Percentiles rank a stretch among this genome's conserved stretches.
phyloP scores from a whole-genome alignment of 2,329 filamentous ascomycete genomes.

The Ilyonectria destructans region DNA sequence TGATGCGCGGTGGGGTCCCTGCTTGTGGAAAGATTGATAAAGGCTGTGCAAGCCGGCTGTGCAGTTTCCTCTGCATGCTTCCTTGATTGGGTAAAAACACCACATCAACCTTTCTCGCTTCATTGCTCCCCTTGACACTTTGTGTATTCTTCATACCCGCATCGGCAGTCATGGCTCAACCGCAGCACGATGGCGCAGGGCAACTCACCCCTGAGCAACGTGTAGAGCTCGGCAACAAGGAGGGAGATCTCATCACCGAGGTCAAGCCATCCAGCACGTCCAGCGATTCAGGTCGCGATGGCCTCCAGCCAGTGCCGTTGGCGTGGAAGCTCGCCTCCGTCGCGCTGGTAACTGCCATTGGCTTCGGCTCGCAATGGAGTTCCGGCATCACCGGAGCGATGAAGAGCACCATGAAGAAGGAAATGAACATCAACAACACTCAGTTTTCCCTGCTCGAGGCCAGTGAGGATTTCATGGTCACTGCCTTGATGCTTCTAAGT shows the following conservation, averaged over 20 bases:
- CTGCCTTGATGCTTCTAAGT: constrained; percentile 67
- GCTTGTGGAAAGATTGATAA: constrained; percentile 6
- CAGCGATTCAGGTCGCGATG: constrained; percentile 10
- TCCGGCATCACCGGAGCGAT: constrained; percentile 72
- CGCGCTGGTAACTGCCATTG: constrained; percentile 65
- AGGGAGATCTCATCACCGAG: background rate
- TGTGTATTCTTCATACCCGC: background rate
- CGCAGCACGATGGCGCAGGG: background rate
- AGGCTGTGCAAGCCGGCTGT: constrained; percentile 3
- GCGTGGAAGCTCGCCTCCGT: constrained; percentile 56
- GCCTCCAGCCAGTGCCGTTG: constrained; percentile 34
- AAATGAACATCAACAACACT: constrained; percentile 72
- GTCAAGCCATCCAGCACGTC: background rate
- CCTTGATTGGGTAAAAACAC: background rate
- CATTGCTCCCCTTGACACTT: background rate
- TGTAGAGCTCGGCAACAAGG: background rate
- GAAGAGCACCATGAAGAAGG: constrained; percentile 73
- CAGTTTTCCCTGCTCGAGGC: constrained; percentile 72
- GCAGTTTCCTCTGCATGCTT: background rate
- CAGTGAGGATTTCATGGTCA: constrained; percentile 74
- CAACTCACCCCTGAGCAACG: background rate
- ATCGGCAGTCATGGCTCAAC: background rate
- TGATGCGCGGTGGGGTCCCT: background rate
- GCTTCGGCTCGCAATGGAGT: constrained; percentile 73
- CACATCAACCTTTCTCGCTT: background rate